These are phyloP conservation scores for Thermoascus crustaceus DNA, from an alignment of 2,329 filamentous ascomycete genomes.

Conservation along the genomic window DNA sequence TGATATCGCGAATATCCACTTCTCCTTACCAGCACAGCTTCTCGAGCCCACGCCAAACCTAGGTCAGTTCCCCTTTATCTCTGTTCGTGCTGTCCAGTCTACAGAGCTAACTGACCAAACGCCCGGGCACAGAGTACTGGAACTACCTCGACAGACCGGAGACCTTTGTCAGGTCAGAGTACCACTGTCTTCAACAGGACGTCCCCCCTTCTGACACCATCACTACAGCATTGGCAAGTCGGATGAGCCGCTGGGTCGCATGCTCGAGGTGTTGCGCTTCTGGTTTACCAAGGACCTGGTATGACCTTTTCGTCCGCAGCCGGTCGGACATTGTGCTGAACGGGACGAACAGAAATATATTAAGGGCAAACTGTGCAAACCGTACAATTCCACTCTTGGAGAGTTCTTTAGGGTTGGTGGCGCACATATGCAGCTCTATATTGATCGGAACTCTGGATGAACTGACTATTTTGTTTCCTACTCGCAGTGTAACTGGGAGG, in stretches of 20 bases:
- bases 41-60: constrained; percentile 94
- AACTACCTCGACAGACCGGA: constrained; percentile 94
- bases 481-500: constrained; percentile 83
- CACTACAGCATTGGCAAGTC: constrained; percentile 66
- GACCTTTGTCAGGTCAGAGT: constrained; percentile 61
- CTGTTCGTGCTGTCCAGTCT: constrained; percentile 1
- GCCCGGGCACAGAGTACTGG: constrained; percentile 68
- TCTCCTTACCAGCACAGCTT: constrained; percentile 90
- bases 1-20: constrained; percentile 90
- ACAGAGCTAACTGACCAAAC: constrained; percentile 14
- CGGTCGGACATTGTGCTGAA: constrained; percentile 11
- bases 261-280: constrained; percentile 89
- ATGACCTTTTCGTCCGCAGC: constrained; percentile 15
- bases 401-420: constrained; percentile 85
- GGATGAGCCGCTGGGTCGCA: constrained; percentile 82
- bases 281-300: constrained; percentile 97
- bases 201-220: constrained; percentile 28
- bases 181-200: constrained; percentile 10
- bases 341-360: constrained; percentile 66
- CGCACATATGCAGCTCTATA: no score
- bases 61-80: constrained; percentile 37
- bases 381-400: constrained; percentile 92
- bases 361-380: constrained; percentile 97
- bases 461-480: no score
- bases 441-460: no score